Evolutionary conservation across 148 eudicot species (phyloP).

Genomic region (Heliamphora exappendiculata): DNA sequence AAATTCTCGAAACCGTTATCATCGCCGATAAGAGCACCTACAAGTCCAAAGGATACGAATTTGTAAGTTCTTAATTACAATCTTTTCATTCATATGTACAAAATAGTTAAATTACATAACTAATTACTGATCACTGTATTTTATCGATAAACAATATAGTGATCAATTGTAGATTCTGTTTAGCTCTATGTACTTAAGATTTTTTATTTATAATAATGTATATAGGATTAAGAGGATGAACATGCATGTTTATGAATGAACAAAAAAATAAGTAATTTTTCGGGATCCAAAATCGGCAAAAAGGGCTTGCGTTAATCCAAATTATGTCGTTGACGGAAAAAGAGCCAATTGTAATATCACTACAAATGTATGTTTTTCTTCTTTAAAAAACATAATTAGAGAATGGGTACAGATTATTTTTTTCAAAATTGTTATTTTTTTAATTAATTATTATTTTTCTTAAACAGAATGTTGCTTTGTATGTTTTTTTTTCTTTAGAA

Average conservation of each 20-base stretch:
- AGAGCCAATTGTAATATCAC: conserved; percentile 93
- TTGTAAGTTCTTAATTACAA: conserved; percentile 45
- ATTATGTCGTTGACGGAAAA: conserved; percentile 82
- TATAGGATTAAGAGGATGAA: too few species aligned
- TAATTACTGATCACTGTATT: not conserved
- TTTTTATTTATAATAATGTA: too few species aligned
- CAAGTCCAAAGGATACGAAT: conserved; percentile 93
- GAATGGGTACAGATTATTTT: too few species aligned
- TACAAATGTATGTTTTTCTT: too few species aligned
- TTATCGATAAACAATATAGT: not conserved
- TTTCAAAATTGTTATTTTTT: too few species aligned
- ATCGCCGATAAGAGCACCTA: conserved; percentile 74
- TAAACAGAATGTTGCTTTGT: too few species aligned
- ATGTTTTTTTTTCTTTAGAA: too few species aligned
- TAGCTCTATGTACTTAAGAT: too few species aligned
- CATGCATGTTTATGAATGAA: too few species aligned
- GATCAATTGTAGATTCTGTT: too few species aligned
- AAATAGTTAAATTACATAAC: not conserved
- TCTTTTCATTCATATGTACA: not conserved
- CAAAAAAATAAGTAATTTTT: conserved; percentile 54
- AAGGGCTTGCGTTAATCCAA: conserved; percentile 64
- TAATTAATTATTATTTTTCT: too few species aligned
- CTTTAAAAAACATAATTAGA: too few species aligned
- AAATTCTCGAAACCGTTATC: conserved; percentile 84
- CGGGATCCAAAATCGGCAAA: conserved; percentile 68